phyloP scores from a whole-genome alignment of 768 basidiomycete genomes.

The Mycena rosella region DNA sequence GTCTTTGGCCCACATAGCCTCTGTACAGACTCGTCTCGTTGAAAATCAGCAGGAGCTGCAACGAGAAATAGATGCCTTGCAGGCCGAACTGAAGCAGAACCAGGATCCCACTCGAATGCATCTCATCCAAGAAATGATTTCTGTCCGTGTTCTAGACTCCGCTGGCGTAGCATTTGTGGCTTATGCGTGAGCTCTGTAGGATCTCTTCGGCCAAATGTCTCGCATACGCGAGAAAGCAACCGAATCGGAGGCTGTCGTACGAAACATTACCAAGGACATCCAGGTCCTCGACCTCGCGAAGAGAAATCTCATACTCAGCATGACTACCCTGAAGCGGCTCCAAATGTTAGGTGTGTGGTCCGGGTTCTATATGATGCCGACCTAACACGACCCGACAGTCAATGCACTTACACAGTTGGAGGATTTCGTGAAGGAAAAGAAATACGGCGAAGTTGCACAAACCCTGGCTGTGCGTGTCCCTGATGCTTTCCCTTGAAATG shows the following conservation, averaged over 20 bases:
- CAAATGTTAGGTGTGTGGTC: slow-evolving; percentile 93
- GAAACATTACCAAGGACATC: slow-evolving; percentile 96
- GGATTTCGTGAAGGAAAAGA: slow-evolving; percentile 79
- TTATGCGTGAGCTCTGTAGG: slow-evolving; percentile 59
- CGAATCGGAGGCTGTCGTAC: slow-evolving; percentile 96
- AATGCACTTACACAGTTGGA: slow-evolving; percentile 88
- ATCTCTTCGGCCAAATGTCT: slow-evolving; percentile 94
- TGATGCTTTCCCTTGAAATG: neutral
- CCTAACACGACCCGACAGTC: slow-evolving; percentile 58
- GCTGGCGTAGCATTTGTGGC: neutral
- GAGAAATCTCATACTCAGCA: slow-evolving; percentile 89
- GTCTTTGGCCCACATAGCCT: slow-evolving; percentile 78
- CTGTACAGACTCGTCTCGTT: slow-evolving; percentile 75
- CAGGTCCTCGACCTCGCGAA: slow-evolving; percentile 94
- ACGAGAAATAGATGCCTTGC: slow-evolving; percentile 77
- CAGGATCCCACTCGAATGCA: slow-evolving; percentile 94
- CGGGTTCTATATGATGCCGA: neutral
- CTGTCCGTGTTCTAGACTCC: slow-evolving; percentile 61
- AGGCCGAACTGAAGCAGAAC: slow-evolving; percentile 74
- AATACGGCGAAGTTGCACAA: slow-evolving; percentile 87
- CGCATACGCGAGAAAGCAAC: slow-evolving; percentile 96
- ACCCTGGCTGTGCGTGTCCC: slow-evolving; percentile 71
- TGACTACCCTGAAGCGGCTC: slow-evolving; percentile 90
- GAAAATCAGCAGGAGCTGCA: slow-evolving; percentile 79
- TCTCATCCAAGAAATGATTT: slow-evolving; percentile 95